Base-by-base conservation (phyloP, 1,284 basidiomycete species). In the Cutaneotrichosporon sp. region DNA sequence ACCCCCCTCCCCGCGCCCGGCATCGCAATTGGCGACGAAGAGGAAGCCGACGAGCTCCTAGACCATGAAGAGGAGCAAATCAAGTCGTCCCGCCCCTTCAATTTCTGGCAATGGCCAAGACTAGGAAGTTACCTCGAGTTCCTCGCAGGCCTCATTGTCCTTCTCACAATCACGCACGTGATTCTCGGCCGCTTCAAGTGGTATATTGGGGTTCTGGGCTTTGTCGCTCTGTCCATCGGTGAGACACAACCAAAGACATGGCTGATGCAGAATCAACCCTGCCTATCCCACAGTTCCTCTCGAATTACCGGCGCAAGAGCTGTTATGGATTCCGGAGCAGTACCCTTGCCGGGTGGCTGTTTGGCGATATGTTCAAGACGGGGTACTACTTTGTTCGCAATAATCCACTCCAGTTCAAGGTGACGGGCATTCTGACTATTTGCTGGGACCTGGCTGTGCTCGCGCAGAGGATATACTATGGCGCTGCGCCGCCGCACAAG, bases 271-370 rank as follows among this genome's bases (percentile, higher is more conserved):
- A 85, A 72, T 82, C 82, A 0, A 84, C 83, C 0, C 75, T 85
- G 0, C 84, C 84, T 0, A 80, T 85, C 56, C 84, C 84, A 1
- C 84, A 85, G 69, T 80, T 84, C 40, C 73, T 84, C 58, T 72
- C 80, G 38, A 85, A 85, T 66, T 81, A 77, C 56, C 68, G 73
- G 8, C 73, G 82, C 38, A 83, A 83, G 65, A 80, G 78, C 14
- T 81, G 83, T 9, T 82, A 82, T 14, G 84, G 84, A 0, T 83
- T 85, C 71, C 71, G 83, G 30, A 69, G 77, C 9, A 77, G 77
- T 0, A 83, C 83, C 0, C 72, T 84, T 4, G 76, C 76, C 0
- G 79, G 80, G 5, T 83, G 82, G 82, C 72, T 82, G 36, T 75
- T 79, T 38, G 81, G 81, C 18, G 81, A 81, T 65, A 42, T 70